Percentiles rank a stretch among this genome's conserved stretches.
Conservation (phyloP, 257 asterid species). For the Solanum piurae region DNA sequence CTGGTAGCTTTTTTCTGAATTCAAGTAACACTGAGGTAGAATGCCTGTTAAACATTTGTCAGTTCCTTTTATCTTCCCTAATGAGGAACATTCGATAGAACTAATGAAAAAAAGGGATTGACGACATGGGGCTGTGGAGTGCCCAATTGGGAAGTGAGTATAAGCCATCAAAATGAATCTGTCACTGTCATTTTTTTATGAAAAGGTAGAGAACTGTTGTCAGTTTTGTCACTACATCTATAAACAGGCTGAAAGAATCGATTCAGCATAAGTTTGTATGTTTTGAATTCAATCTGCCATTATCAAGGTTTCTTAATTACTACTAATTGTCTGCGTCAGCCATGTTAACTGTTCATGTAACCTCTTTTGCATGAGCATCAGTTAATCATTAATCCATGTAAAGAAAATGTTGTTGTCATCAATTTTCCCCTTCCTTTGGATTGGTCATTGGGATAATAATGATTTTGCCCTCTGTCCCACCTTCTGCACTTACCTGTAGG, state of each 20-base stretch:
- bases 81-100: not conserved
- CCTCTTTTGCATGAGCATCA: not conserved
- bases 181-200: not conserved
- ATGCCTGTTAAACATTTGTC: not conserved
- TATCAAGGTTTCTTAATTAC: constrained; percentile 14
- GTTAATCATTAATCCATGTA: not conserved
- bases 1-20: not conserved
- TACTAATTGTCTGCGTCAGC: not conserved
- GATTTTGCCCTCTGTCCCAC: not conserved
- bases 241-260: not conserved
- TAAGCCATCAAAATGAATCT: not conserved
- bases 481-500: not conserved
- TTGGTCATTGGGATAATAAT: not conserved
- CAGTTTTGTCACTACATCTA: not conserved
- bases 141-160: not conserved
- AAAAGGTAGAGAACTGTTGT: not conserved
- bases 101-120: not conserved
- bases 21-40: not conserved
- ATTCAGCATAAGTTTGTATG: not conserved
- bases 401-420: not conserved
- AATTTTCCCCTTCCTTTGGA: not conserved
- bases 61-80: not conserved
- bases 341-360: not conserved
- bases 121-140: not conserved
- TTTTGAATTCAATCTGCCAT: not conserved